Conservation (phyloP, 805 yeast species). For the Candida sakaeoensis region DNA sequence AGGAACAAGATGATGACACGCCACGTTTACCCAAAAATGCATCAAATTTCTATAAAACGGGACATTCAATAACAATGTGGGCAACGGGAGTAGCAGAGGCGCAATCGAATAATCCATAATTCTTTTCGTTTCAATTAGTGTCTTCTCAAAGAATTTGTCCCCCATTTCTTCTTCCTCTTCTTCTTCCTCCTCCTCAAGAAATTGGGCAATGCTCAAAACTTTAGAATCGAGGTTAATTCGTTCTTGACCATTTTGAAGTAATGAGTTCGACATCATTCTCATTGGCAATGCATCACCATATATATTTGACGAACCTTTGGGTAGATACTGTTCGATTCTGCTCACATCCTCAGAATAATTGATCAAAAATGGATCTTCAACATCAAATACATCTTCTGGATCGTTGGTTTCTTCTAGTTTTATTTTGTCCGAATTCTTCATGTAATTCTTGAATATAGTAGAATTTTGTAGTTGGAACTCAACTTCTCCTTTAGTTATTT, state of each 20-base stretch:
- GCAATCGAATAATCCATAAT: slow-evolving; percentile 22
- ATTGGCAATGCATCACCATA: slow-evolving; percentile 1
- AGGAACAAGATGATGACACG: slow-evolving; percentile 61
- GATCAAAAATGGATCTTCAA: slow-evolving; percentile 14
- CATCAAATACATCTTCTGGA: neutral
- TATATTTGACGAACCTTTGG: slow-evolving; percentile 8
- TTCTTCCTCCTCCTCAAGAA: slow-evolving; percentile 3
- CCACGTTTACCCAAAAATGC: slow-evolving; percentile 58
- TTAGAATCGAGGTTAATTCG: neutral
- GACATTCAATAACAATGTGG: slow-evolving; percentile 56
- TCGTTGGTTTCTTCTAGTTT: neutral
- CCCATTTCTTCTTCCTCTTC: slow-evolving; percentile 10
- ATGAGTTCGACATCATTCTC: slow-evolving; percentile 4
- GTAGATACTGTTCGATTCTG: slow-evolving; percentile 25
- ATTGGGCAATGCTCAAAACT: neutral
- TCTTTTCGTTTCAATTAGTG: slow-evolving; percentile 7
- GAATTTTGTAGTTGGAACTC: slow-evolving; percentile 24
- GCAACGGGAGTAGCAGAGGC: slow-evolving; percentile 44
- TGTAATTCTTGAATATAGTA: slow-evolving; percentile 23
- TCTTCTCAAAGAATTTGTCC: neutral
- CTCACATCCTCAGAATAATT: slow-evolving; percentile 37
- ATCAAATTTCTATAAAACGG: slow-evolving; percentile 60
- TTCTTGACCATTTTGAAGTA: neutral
- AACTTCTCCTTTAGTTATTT: slow-evolving; percentile 19
- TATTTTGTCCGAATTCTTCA: slow-evolving; percentile 7